Percentiles rank a stretch among this genome's conserved stretches.
phyloP scores from a whole-genome alignment of 2,329 filamentous ascomycete species.

The Penicillium brevicompactum region DNA sequence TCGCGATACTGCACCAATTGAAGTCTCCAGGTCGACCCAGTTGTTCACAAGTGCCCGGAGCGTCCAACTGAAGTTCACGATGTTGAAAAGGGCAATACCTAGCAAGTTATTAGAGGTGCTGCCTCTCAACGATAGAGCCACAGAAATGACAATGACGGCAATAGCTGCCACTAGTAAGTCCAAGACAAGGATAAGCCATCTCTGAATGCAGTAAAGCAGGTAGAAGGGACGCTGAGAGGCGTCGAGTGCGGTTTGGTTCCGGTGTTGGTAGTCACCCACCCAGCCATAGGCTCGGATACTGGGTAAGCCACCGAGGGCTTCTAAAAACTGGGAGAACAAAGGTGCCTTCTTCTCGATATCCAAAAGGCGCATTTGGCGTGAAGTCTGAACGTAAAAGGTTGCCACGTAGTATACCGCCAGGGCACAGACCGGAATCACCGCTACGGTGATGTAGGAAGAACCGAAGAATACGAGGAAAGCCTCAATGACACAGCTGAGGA shows the following conservation, averaged over 20 bases:
- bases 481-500: conserved; percentile 32
- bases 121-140: conserved; percentile 20
- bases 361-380: conserved; percentile 52
- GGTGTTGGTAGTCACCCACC: conserved; percentile 40
- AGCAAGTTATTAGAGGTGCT: conserved; percentile 14
- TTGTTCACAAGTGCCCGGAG: conserved; percentile 17
- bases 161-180: conserved; percentile 28
- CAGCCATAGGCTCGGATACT: conserved; percentile 58
- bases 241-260: conserved; percentile 8
- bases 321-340: conserved; percentile 35
- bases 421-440: conserved; percentile 42
- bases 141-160: conserved; percentile 23
- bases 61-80: conserved; percentile 24
- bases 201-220: conserved; percentile 8
- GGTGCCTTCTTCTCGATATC: conserved; percentile 61
- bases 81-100: conserved; percentile 25
- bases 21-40: conserved; percentile 25
- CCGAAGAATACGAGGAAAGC: conserved; percentile 38
- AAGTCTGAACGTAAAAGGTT: conserved; percentile 52
- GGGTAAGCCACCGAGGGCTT: conserved; percentile 51
- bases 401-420: conserved; percentile 46
- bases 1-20: conserved; percentile 25
- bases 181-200: conserved; percentile 10
- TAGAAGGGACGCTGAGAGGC: conserved; percentile 10
- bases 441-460: conserved; percentile 39